A percentile compares a stretch with the other conserved stretches of the same genome.
phyloP scores from a whole-genome alignment of 805 yeast species.

The Metschnikowia lunata region DNA sequence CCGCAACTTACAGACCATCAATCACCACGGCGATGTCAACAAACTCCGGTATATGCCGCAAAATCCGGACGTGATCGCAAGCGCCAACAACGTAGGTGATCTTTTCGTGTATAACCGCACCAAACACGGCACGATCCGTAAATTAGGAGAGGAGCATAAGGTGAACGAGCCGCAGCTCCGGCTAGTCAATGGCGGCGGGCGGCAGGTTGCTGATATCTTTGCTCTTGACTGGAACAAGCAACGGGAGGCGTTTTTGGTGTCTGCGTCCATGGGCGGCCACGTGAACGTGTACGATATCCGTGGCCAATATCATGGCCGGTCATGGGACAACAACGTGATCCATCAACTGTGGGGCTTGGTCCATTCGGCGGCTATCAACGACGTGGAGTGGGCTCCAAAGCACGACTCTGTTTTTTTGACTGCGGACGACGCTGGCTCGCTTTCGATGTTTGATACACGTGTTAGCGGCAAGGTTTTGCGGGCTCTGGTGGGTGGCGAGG shows the following conservation, averaged over 20 bases:
- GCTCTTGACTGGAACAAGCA: conserved; percentile 73
- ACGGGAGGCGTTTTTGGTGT: conserved; percentile 53
- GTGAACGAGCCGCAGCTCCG: conserved; percentile 47
- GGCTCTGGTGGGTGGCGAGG: conserved; percentile 18
- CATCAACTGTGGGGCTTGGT: conserved; percentile 6
- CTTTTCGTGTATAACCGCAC: conserved; percentile 75
- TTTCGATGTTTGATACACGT: conserved; percentile 24
- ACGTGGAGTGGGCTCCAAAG: conserved; percentile 60
- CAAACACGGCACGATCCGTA: conserved; percentile 51
- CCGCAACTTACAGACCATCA: conserved; percentile 52
- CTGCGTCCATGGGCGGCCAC: conserved; percentile 62
- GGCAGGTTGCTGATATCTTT: conserved; percentile 48
- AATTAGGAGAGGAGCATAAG: conserved; percentile 23
- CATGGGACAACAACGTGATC: not conserved
- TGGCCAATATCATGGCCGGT: conserved; percentile 3
- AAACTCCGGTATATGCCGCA: conserved; percentile 74
- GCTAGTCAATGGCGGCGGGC: conserved; percentile 27
- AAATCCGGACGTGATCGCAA: conserved; percentile 77
- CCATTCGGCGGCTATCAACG: conserved; percentile 52
- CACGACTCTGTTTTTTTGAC: conserved; percentile 60
- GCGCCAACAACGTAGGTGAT: conserved; percentile 63
- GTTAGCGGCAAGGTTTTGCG: not conserved
- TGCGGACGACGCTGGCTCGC: conserved; percentile 59
- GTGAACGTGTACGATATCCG: conserved; percentile 67
- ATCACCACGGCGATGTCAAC: conserved; percentile 69